A percentile compares a stretch with the other conserved stretches of the same genome.
phyloP scores from a whole-genome alignment of 495 filamentous ascomycete genomes.

The Penicillium taxi region DNA sequence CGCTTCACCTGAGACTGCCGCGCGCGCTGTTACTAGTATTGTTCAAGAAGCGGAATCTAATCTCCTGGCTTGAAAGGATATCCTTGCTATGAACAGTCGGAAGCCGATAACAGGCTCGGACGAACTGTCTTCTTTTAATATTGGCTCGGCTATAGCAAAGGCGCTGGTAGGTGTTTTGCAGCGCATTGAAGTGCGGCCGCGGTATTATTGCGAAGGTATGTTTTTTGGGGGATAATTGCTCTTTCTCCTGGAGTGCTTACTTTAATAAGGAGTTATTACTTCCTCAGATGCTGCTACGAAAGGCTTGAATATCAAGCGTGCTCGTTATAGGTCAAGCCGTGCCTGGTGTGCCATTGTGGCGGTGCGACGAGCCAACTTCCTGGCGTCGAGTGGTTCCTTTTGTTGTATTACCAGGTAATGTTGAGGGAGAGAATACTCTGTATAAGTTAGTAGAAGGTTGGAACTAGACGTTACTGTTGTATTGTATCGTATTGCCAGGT shows the following conservation, averaged over 20 bases:
- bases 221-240: not conserved
- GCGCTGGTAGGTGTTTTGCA: conserved; percentile 38
- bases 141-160: conserved; percentile 38
- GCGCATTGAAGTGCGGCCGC: conserved; percentile 34
- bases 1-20: conserved; percentile 18
- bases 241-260: not conserved
- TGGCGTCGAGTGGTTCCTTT: conserved; percentile 41
- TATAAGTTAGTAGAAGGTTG: conserved; percentile 33
- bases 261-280: conserved; percentile 42
- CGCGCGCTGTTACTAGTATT: conserved; percentile 15
- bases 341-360: conserved; percentile 48
- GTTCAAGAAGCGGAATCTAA: conserved; percentile 21
- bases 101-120: conserved; percentile 40
- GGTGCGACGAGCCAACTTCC: conserved; percentile 42
- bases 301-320: conserved; percentile 44
- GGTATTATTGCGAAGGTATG: conserved; percentile 48
- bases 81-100: conserved; percentile 47
- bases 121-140: conserved; percentile 36
- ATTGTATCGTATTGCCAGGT: too few species aligned
- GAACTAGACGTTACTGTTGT: conserved; percentile 16
- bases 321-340: conserved; percentile 47
- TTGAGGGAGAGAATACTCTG: conserved; percentile 43
- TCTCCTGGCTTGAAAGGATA: conserved; percentile 31
- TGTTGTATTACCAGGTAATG: conserved; percentile 53
- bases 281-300: conserved; percentile 48